These are phyloP conservation scores for Plasmodium reichenowi DNA, from an alignment of 169 alveolate species.

Conservation along the genomic window DNA sequence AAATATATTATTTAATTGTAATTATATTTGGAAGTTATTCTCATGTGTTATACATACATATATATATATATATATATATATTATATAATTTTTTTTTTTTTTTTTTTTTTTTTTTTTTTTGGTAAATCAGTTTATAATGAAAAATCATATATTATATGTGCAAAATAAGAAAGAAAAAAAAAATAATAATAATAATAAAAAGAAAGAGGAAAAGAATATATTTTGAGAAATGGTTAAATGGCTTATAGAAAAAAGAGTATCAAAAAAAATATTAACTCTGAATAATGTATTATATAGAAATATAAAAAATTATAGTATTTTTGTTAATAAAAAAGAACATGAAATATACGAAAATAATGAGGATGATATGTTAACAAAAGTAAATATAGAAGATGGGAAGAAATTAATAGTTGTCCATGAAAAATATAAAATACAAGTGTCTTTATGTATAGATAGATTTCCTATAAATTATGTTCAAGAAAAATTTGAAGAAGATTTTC, in stretches of 20 bases:
- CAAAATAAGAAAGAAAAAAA: too few relatives aligned
- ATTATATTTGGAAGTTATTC: too few relatives aligned
- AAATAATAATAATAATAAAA: too few relatives aligned
- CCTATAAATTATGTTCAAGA: constrained; percentile 59
- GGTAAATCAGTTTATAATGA: too few relatives aligned
- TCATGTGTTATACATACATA: too few relatives aligned
- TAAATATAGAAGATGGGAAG: constrained; percentile 45
- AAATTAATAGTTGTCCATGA: constrained; percentile 59
- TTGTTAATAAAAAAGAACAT: constrained; percentile 9
- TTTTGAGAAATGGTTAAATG: constrained; percentile 1
- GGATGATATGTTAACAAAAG: constrained; percentile 2
- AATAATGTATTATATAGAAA: neutral
- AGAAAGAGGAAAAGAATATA: too few relatives aligned
- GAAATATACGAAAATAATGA: neutral
- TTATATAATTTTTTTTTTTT: too few relatives aligned
- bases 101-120: too few relatives aligned
- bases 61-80: too few relatives aligned
- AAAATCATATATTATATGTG: too few relatives aligned
- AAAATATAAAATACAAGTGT: constrained; percentile 66
- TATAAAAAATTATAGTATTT: neutral
- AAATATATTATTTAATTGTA: too few relatives aligned
- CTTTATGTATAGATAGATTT: constrained; percentile 72
- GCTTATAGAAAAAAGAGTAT: neutral
- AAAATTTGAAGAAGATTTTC: constrained; percentile 67
- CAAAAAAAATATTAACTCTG: neutral